These are phyloP conservation scores for Elaeis oleifera DNA, from an alignment of 202 grass and related monocot genomes.

Conservation along the genomic window DNA sequence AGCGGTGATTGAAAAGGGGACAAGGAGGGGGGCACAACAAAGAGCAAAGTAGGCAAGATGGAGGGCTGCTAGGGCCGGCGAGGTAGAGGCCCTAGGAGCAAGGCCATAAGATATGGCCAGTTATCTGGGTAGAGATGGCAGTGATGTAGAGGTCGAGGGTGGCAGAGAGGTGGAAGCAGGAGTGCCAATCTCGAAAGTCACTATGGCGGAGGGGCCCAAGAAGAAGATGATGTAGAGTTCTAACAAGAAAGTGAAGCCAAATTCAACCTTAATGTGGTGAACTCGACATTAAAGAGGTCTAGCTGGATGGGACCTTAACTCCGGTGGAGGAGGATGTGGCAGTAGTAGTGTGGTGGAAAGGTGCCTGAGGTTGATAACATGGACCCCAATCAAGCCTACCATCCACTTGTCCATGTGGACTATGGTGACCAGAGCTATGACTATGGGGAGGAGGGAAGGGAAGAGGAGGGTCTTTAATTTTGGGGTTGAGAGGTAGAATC, in stretches of 20 bases:
- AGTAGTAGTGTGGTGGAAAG: conserved; percentile 41
- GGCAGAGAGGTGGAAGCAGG: background rate
- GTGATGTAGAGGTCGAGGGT: background rate
- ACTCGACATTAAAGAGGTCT: conserved; percentile 48
- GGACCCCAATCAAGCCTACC: conserved; percentile 23
- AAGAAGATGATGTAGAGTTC: conserved; percentile 56
- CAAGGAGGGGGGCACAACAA: conserved; percentile 23
- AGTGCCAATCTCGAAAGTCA: conserved; percentile 54
- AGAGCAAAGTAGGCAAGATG: conserved; percentile 41
- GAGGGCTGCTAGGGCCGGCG: conserved; percentile 19
- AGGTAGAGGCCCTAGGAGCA: background rate
- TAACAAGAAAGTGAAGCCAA: conserved; percentile 50
- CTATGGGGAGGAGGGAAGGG: background rate
- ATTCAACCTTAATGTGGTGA: conserved; percentile 43
- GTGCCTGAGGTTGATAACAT: conserved; percentile 57
- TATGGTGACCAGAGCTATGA: conserved; percentile 22
- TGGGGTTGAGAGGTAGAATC: too few relatives aligned
- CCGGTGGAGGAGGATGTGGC: conserved; percentile 1
- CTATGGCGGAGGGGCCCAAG: conserved; percentile 37
- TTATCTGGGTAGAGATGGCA: background rate
- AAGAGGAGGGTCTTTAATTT: background rate
- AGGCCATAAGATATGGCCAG: background rate
- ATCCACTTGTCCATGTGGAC: conserved; percentile 58
- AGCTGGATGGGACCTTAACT: conserved; percentile 21
- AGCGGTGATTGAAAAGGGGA: conserved; percentile 48